A percentile compares a stretch with the other conserved stretches of the same genome.
phyloP scores from a whole-genome alignment of 2,329 filamentous ascomycete genomes.

The Sordariomycetes sp. region DNA sequence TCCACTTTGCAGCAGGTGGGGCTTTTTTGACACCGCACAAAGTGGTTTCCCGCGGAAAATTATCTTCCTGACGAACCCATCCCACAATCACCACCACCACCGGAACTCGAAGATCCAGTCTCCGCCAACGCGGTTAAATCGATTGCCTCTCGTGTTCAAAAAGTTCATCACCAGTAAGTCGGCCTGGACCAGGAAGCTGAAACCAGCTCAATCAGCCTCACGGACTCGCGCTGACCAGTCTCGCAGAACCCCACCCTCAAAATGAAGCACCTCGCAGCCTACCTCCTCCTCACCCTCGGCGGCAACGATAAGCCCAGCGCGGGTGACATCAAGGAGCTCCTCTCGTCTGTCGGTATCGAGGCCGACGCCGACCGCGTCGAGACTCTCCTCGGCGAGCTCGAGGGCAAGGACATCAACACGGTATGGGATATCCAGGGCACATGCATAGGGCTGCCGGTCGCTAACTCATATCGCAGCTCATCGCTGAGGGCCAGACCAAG shows the following conservation, averaged over 20 bases:
- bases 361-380: constrained; percentile 78
- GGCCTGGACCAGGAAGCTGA: background rate
- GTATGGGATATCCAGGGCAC: constrained; percentile 37
- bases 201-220: background rate
- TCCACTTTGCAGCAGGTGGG: background rate
- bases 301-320: constrained; percentile 86
- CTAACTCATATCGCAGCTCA: constrained; percentile 52
- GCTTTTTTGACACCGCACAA: constrained; percentile 6
- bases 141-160: constrained; percentile 91
- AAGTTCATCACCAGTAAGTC: constrained; percentile 7
- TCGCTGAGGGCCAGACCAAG: constrained; percentile 81
- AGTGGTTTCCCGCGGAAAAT: constrained; percentile 2
- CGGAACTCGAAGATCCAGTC: constrained; percentile 98
- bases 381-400: constrained; percentile 79
- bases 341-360: constrained; percentile 91
- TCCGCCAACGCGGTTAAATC: constrained; percentile 99
- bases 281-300: constrained; percentile 90
- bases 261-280: constrained; percentile 99
- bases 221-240: background rate
- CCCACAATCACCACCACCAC: constrained; percentile 12
- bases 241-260: constrained; percentile 28
- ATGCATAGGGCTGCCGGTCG: background rate
- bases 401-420: constrained; percentile 89
- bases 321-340: constrained; percentile 76
- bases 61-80: constrained; percentile 1